Conservation (phyloP, 2,329 filamentous ascomycete genomes). For the Sporothrix pseudoabietina region DNA sequence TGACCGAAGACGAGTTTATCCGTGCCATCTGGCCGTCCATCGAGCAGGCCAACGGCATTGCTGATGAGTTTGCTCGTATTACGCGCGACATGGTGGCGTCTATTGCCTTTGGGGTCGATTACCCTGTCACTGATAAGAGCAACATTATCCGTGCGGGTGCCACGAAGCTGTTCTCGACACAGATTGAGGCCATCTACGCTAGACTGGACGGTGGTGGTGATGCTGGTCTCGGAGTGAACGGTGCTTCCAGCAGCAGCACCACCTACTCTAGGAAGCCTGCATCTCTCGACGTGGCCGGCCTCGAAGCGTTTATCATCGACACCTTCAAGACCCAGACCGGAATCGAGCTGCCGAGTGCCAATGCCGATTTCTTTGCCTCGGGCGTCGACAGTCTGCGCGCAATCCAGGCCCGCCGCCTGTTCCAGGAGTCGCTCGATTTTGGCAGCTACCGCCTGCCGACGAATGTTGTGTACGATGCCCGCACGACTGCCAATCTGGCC, state of each 20-base stretch:
- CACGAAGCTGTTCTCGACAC: constrained; percentile 43
- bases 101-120: constrained; percentile 41
- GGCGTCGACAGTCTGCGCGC: constrained; percentile 53
- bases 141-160: constrained; percentile 50
- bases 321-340: constrained; percentile 39
- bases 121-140: constrained; percentile 50
- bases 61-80: constrained; percentile 50
- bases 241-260: background rate
- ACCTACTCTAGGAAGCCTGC: background rate
- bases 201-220: constrained; percentile 25
- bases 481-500: constrained; percentile 45
- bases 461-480: constrained; percentile 49
- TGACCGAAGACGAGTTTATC: constrained; percentile 43
- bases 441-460: constrained; percentile 39
- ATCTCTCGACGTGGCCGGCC: constrained; percentile 37
- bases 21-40: constrained; percentile 44
- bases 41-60: constrained; percentile 44
- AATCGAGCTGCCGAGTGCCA: constrained; percentile 39
- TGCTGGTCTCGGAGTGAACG: background rate
- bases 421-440: constrained; percentile 46
- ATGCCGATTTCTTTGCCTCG: constrained; percentile 48
- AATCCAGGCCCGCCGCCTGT: constrained; percentile 48
- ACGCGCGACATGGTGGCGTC: constrained; percentile 46
- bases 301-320: constrained; percentile 43
- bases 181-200: constrained; percentile 42